Base-by-base conservation (phyloP, 169 alveolate species). In the Babesia divergens region DNA sequence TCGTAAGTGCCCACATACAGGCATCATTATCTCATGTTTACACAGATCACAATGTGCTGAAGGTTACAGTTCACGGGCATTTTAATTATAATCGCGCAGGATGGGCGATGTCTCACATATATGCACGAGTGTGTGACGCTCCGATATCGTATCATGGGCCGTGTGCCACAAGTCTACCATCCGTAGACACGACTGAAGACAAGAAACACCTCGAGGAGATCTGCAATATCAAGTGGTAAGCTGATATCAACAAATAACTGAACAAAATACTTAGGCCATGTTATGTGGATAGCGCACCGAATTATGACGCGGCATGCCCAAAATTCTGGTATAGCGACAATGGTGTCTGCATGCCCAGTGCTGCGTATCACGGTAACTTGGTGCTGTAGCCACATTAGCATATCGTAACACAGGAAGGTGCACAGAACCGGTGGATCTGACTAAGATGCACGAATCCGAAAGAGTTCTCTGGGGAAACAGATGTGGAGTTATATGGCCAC, bases 171-270 rank as follows among this genome's bases (percentile, higher is more conserved):
- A 46, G 22, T n/a, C n/a, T 77, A 34, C 46, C 71, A 6, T 24
- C 53, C 32, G 37, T 46, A 9, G 51, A 66, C 26, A 77, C 62
- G 31, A 77, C 14, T 3, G 42, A 35, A 16, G 88, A 80, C 65
- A 80, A 80, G 62, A 6, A 18, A 4, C 28, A 32, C 11, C 11
- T 68, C 49, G 67, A 68, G 46, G 16, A 49, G 6, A 16, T 6
- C 6, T 80, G 88, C 62, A 20, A 28, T 18, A 43, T 80, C n/a
- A 80, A 14, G 13, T 80, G 88, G 88, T 80, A 60, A 6, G 46
- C 18, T 18, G 6, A 32, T 14, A 1, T 3, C 11, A n/a, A n/a
- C 16, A 6, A 2, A 34, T 2, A 14, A 14, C 1, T 4, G 37
- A 18, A 24, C 24, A 2, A 38, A 53, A 9, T 20, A 0, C 28